phyloP scores from a whole-genome alignment of 805 yeast genomes.

The Wickerhamomyces rabaulensis region DNA sequence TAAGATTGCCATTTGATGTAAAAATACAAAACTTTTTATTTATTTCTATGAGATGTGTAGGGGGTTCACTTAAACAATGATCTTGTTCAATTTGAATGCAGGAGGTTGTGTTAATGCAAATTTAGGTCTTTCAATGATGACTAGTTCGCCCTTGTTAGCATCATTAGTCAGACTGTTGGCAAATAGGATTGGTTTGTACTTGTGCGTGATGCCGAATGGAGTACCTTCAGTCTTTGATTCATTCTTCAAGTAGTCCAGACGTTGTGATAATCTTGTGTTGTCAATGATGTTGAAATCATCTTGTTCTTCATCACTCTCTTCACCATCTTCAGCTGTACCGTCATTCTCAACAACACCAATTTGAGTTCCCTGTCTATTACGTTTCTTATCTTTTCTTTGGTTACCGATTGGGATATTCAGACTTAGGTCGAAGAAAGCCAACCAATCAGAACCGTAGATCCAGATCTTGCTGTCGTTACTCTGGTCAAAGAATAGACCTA shows the following conservation, averaged over 20 bases:
- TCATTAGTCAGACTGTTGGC: slow-evolving; percentile 48
- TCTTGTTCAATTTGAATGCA: slow-evolving; percentile 60
- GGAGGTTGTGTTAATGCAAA: slow-evolving; percentile 51
- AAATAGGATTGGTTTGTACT: slow-evolving; percentile 66
- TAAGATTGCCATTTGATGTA: neutral
- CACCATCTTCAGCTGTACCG: slow-evolving; percentile 23
- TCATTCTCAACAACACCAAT: slow-evolving; percentile 35
- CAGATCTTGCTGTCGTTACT: slow-evolving; percentile 47
- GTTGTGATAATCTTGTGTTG: slow-evolving; percentile 4
- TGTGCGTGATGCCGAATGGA: slow-evolving; percentile 70
- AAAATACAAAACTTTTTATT: neutral
- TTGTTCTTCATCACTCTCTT: slow-evolving; percentile 23
- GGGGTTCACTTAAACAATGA: slow-evolving; percentile 34
- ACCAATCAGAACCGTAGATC: slow-evolving; percentile 87
- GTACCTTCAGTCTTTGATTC: slow-evolving; percentile 29
- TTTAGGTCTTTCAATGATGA: slow-evolving; percentile 74
- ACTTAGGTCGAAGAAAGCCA: slow-evolving; percentile 65
- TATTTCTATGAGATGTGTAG: neutral
- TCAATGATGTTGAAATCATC: slow-evolving; percentile 19
- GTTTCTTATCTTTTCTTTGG: slow-evolving; percentile 28
- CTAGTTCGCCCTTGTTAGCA: slow-evolving; percentile 39
- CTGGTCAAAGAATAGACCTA: slow-evolving; percentile 58
- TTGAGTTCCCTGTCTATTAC: slow-evolving; percentile 38
- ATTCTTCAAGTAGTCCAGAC: slow-evolving; percentile 10
- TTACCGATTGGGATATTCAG: slow-evolving; percentile 45